These are phyloP conservation scores for Canariomyces notabilis DNA, from an alignment of 2,329 filamentous ascomycete species.

Conservation along the genomic window DNA sequence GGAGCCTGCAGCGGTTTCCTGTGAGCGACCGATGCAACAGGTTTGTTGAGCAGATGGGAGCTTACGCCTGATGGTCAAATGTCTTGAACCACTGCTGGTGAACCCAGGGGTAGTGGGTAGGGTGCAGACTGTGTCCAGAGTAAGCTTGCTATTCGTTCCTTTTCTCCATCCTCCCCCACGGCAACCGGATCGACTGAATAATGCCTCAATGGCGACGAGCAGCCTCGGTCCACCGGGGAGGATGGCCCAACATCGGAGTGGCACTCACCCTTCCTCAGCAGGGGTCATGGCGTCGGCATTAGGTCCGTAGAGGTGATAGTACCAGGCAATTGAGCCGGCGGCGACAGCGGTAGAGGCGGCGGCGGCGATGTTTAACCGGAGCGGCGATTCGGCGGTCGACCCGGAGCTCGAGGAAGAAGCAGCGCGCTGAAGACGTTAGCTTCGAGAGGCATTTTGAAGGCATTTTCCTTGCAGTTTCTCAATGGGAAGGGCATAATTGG, in stretches of 20 bases:
- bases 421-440: slow-evolving; percentile 46
- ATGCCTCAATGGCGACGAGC: slow-evolving; percentile 23
- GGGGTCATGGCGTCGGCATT: slow-evolving; percentile 85
- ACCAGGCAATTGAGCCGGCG: slow-evolving; percentile 89
- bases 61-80: slow-evolving; percentile 95
- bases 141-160: slow-evolving; percentile 26
- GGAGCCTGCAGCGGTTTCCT: slow-evolving; percentile 57
- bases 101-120: slow-evolving; percentile 92
- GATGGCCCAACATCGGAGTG: slow-evolving; percentile 1
- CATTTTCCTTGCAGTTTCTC: background rate
- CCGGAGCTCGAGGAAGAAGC: slow-evolving; percentile 69
- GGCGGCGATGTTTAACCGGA: slow-evolving; percentile 81
- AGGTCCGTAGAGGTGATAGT: slow-evolving; percentile 92
- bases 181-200: slow-evolving; percentile 19
- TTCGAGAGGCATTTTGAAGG: slow-evolving; percentile 4
- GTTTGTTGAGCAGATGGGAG: slow-evolving; percentile 24
- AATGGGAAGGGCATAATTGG: slow-evolving; percentile 2
- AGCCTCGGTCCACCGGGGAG: slow-evolving; percentile 15
- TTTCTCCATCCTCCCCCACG: slow-evolving; percentile 1
- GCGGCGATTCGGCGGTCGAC: slow-evolving; percentile 67
- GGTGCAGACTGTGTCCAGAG: slow-evolving; percentile 65
- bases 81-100: slow-evolving; percentile 90
- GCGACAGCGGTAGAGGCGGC: slow-evolving; percentile 81
- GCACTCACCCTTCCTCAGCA: slow-evolving; percentile 93
- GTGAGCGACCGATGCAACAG: slow-evolving; percentile 29